Conservation (phyloP, 1,284 basidiomycete species). For the Trichosporon sp. region DNA sequence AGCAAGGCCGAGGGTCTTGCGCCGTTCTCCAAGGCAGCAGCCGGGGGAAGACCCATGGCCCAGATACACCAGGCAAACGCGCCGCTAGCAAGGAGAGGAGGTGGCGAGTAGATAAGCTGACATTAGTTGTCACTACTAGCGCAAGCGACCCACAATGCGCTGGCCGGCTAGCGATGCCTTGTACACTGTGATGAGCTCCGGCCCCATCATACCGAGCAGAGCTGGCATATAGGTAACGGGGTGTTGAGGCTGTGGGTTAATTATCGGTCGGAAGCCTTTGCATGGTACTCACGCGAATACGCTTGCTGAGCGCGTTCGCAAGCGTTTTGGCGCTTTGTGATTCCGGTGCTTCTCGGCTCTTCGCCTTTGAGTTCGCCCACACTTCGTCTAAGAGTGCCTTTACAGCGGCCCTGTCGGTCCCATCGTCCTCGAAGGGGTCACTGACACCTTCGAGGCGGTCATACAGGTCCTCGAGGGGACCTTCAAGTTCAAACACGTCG, state of each 20-base stretch:
- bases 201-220: slow-evolving; percentile 36
- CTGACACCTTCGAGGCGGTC: slow-evolving; percentile 30
- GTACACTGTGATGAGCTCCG: slow-evolving; percentile 37
- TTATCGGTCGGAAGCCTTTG: not conserved
- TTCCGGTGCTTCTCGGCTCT: not conserved
- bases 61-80: slow-evolving; percentile 43
- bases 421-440: slow-evolving; percentile 13
- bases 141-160: slow-evolving; percentile 32
- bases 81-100: slow-evolving; percentile 36
- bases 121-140: not conserved
- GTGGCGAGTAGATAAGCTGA: slow-evolving; percentile 44
- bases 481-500: slow-evolving; percentile 25
- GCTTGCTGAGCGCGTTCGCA: not conserved
- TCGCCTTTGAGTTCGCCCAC: slow-evolving; percentile 15
- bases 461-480: slow-evolving; percentile 27
- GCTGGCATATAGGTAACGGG: slow-evolving; percentile 38
- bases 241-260: slow-evolving; percentile 24
- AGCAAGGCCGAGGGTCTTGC: slow-evolving; percentile 27
- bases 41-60: slow-evolving; percentile 38
- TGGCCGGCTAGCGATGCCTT: slow-evolving; percentile 39
- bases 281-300: not conserved
- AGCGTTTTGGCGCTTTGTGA: slow-evolving; percentile 10
- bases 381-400: slow-evolving; percentile 18
- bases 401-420: not conserved
- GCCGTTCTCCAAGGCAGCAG: slow-evolving; percentile 14